Conservation (phyloP, 2,329 filamentous ascomycete species). For the Geosmithia morbida region DNA sequence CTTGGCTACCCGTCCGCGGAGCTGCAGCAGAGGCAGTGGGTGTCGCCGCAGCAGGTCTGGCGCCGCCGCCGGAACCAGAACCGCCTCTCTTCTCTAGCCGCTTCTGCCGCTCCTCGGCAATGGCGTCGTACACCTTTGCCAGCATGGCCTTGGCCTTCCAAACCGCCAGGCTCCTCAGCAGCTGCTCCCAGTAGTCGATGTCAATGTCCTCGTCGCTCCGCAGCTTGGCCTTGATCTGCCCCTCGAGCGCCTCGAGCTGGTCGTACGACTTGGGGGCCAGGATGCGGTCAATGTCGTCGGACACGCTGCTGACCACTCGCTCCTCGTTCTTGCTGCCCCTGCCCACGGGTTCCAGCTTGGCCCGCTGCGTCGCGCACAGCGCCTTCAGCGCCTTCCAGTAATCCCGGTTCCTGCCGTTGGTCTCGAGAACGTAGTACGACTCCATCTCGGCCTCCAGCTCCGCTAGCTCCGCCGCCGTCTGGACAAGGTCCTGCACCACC, state of each 20-base stretch:
- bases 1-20: neutral
- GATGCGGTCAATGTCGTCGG: conserved; percentile 77
- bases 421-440: conserved; percentile 71
- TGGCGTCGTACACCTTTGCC: conserved; percentile 60
- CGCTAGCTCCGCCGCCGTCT: conserved; percentile 49
- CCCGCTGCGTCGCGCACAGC: conserved; percentile 63
- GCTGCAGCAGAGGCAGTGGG: neutral
- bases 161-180: conserved; percentile 69
- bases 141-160: conserved; percentile 89
- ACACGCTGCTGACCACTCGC: conserved; percentile 67
- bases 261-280: conserved; percentile 73
- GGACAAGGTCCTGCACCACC: conserved; percentile 39
- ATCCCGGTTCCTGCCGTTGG: conserved; percentile 59
- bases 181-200: conserved; percentile 93
- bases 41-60: neutral
- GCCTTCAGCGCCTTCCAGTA: conserved; percentile 89
- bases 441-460: conserved; percentile 73
- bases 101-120: conserved; percentile 55
- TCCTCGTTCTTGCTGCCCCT: conserved; percentile 39
- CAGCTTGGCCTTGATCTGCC: conserved; percentile 75
- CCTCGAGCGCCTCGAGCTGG: conserved; percentile 75
- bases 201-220: conserved; percentile 85
- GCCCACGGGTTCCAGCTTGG: conserved; percentile 39
- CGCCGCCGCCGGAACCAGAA: conserved; percentile 13
- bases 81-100: conserved; percentile 49